phyloP scores from a whole-genome alignment of 1,139 yeast genomes.

The Debaryomycetaceae sp. region DNA sequence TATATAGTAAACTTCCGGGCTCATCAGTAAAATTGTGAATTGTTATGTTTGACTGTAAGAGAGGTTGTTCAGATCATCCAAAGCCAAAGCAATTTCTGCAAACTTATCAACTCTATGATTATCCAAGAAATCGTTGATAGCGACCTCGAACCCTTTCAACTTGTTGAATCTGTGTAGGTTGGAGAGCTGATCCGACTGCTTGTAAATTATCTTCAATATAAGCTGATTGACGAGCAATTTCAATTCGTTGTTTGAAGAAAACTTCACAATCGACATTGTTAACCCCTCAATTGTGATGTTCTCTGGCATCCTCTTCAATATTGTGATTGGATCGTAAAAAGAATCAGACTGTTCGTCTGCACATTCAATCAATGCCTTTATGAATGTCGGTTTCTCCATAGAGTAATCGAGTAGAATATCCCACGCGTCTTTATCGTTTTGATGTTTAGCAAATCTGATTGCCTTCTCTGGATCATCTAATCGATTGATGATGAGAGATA shows the following conservation, averaged over 20 bases:
- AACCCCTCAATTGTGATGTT: slow-evolving; percentile 64
- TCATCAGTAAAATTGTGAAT: too few species aligned
- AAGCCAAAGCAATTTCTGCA: neutral
- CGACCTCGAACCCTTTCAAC: slow-evolving; percentile 43
- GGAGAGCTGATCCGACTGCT: slow-evolving; percentile 51
- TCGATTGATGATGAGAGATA: slow-evolving; percentile 71
- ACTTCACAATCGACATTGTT: slow-evolving; percentile 55
- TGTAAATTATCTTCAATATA: slow-evolving; percentile 58
- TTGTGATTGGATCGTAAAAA: slow-evolving; percentile 63
- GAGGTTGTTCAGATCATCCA: neutral
- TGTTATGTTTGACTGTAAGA: neutral
- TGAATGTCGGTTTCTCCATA: slow-evolving; percentile 67
- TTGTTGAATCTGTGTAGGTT: slow-evolving; percentile 30
- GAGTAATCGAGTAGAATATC: slow-evolving; percentile 69
- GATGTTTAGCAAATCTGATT: slow-evolving; percentile 70
- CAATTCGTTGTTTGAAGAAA: slow-evolving; percentile 63
- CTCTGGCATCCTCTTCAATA: slow-evolving; percentile 62
- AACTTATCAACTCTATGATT: neutral
- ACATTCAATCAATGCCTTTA: slow-evolving; percentile 67
- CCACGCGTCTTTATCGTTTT: slow-evolving; percentile 79
- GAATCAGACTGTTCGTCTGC: slow-evolving; percentile 53
- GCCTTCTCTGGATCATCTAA: slow-evolving; percentile 79
- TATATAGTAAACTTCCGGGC: too few species aligned
- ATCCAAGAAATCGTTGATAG: slow-evolving; percentile 13
- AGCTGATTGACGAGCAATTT: slow-evolving; percentile 56